Evolutionary conservation across 495 filamentous ascomycete genomes (phyloP).

Genomic region (Pseudomonodictys pantanalensis): DNA sequence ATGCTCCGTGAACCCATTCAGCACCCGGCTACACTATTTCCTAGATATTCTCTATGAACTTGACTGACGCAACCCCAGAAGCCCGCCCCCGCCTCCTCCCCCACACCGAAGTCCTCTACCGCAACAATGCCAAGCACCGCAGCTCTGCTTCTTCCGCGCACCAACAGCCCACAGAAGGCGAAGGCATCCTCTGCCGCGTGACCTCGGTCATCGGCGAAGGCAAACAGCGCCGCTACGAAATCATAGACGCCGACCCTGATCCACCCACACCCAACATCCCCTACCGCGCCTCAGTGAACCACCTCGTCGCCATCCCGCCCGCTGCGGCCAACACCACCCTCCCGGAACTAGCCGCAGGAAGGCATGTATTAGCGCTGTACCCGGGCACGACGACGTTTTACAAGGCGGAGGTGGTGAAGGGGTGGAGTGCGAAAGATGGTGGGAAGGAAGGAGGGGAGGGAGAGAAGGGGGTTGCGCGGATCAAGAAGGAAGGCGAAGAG

Average conservation of each 20-base stretch:
- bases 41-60: not conserved
- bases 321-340: constrained; percentile 50
- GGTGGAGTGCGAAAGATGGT: constrained; percentile 11
- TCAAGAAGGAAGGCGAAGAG: constrained; percentile 12
- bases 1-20: too few species aligned
- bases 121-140: constrained; percentile 64
- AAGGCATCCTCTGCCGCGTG: constrained; percentile 89
- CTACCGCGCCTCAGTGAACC: constrained; percentile 73
- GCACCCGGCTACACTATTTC: not conserved
- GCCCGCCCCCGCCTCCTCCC: constrained; percentile 52
- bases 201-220: constrained; percentile 80
- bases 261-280: constrained; percentile 54
- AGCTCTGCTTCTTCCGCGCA: too few species aligned
- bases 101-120: constrained; percentile 83
- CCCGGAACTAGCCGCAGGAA: constrained; percentile 45
- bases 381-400: constrained; percentile 97
- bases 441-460: not conserved
- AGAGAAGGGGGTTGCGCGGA: not conserved
- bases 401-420: constrained; percentile 70
- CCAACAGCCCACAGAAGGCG: constrained; percentile 61
- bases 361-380: constrained; percentile 51
- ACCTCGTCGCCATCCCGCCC: constrained; percentile 79
- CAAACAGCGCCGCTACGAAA: constrained; percentile 84
- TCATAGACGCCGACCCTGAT: constrained; percentile 90
- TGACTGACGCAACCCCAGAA: not conserved